Evolutionary conservation across 2,329 filamentous ascomycete genomes (phyloP).

Genomic region (Lasiodiplodia gonubiensis): DNA sequence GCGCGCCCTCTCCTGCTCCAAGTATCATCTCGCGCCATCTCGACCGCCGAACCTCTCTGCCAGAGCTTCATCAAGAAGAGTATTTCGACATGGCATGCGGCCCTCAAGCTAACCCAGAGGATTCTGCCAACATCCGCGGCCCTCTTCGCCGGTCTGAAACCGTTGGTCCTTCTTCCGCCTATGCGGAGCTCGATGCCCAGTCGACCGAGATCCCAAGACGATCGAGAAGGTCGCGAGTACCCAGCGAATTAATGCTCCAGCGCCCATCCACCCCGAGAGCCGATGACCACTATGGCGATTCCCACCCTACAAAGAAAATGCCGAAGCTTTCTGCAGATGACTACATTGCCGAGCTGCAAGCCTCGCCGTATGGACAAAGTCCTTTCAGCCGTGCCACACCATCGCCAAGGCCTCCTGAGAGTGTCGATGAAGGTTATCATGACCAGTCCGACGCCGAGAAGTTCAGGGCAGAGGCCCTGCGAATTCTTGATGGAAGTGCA

Average conservation of each 20-base stretch:
- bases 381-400: conserved; percentile 15
- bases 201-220: conserved; percentile 6
- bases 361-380: conserved; percentile 35
- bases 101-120: background rate
- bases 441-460: background rate
- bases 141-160: conserved; percentile 5
- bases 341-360: conserved; percentile 39
- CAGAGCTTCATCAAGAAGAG: conserved; percentile 24
- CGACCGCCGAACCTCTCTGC: conserved; percentile 6
- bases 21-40: conserved; percentile 37
- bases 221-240: background rate
- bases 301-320: background rate
- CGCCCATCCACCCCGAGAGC: background rate
- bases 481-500: conserved; percentile 36
- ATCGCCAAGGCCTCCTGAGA: background rate
- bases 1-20: conserved; percentile 52
- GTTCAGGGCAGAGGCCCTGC: conserved; percentile 34
- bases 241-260: conserved; percentile 9
- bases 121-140: background rate
- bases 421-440: background rate
- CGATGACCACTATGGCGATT: background rate
- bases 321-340: conserved; percentile 32
- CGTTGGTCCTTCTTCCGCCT: conserved; percentile 3
- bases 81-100: background rate
- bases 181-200: conserved; percentile 5